Evolutionary conservation across 257 asterid species (phyloP), one percentile per base, ranked within the genome.

Genomic region (Ligustrum vulgare): DNA sequence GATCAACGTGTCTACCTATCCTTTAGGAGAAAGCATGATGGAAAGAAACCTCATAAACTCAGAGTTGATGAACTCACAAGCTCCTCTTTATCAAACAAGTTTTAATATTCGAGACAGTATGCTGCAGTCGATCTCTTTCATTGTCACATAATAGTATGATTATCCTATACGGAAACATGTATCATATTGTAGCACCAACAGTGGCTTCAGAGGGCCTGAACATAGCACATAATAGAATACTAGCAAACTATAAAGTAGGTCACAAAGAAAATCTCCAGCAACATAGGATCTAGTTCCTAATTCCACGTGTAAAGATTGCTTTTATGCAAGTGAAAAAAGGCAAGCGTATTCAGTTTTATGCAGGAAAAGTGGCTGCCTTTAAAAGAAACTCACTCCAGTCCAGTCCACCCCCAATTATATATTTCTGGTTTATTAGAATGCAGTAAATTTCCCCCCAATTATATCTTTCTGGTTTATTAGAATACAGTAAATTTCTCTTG

Each of bases 31-130:
- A 28, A 71, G 72, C 34, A 51, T 8, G 0, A 31, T n/a, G 65
- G 72, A 16, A 43, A 5, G 67, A 64, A 34, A 28, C 36, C 54
- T 45, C 67, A 34, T 32, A 54, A 51, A 76, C 1, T 34, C 37
- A 25, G 49, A 34, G 67, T 77, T 78, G 47, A 22, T 51, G 36
- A 11, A 25, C 31, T 39, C 78, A 58, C 51, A 66, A 36, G 20
- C 51, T 31, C n/a, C 69, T 1, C 54, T 77, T 62, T 20, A 31
- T 18, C 72, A 62, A 25, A 62, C 25, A 41, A n/a, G 3, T 34
- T 70, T 37, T 63, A 0, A 51, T 5, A 25, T 70, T 60, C 25
- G 62, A 43, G 49, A 72, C 35, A 32, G 63, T 54, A 32, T 41
- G 16, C 16, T 54, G 51, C 47, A 31, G 23, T n/a, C 5, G n/a